Evolutionary conservation across 2,329 filamentous ascomycete genomes (phyloP), one percentile per base, ranked within the genome.

Genomic region (Diaporthe eres): DNA sequence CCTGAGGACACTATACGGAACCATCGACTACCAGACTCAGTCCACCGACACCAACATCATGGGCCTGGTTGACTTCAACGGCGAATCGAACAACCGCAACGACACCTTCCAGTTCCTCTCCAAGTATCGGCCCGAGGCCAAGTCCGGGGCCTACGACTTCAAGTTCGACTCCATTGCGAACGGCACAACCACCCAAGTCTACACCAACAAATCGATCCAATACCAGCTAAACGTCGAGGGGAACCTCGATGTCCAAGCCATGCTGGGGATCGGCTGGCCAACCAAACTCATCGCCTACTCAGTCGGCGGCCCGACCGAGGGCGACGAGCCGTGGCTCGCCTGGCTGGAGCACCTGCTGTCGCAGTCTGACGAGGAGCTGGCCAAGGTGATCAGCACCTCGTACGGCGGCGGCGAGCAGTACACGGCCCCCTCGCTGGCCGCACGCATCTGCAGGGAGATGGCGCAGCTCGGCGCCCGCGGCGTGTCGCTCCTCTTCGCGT

Each of bases 361-460:
- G 55, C 86, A 90, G 60, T 83, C 86, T 1, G 87, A 88, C 72
- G 79, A 83, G 0, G 81, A 85, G 9, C 85, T 94, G 2, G 92
- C 93, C 0, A 88, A 91, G 63, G 89, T 92, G 22, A 88, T 94
- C 79, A 90, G 87, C 71, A 91, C 90, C 17, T 93, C 91, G 0
- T 94, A 94, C 81, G 92, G 91, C 65, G 92, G 94, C 76, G 88
- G 91, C 72, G 93, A 94, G 82, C 90, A 92, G 81, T 88, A 87
- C 4, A 85, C 94, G 0, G 91, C 92, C 0, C 83, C 84, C 31
- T 84, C 86, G 4, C 94, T 94, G 80, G 89, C 91, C 10, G 86
- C 79, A 17, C 82, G 84, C 15, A 82, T 85, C 17, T 88, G 89
- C 79, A 86, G 89, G 74, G 88, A 91, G 28, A 94, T 94, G 83